Conservation (phyloP, 179 eudicot genomes). For the Vitellaria paradoxa region DNA sequence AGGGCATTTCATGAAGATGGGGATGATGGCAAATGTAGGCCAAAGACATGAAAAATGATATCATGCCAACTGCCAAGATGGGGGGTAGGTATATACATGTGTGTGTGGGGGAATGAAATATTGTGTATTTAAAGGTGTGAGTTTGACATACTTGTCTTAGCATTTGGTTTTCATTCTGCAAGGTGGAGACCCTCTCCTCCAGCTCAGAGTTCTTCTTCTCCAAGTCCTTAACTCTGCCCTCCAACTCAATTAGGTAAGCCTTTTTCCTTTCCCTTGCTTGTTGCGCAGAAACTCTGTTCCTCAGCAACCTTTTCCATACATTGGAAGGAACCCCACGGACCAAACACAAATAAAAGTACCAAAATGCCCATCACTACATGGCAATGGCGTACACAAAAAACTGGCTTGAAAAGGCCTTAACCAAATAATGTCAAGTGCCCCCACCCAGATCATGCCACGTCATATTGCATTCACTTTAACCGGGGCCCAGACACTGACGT, state of each 20-base stretch:
- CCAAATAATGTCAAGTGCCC: not conserved
- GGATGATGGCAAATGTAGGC: no score
- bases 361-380: no score
- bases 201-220: constrained; percentile 31
- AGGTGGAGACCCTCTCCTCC: constrained; percentile 39
- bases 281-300: constrained; percentile 55
- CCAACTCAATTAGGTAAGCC: constrained; percentile 42
- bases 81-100: no score
- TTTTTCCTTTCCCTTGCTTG: constrained; percentile 53
- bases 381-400: no score
- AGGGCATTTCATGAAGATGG: no score
- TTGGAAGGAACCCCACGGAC: no score
- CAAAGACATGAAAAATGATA: no score
- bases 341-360: no score
- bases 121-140: no score
- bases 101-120: no score
- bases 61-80: no score
- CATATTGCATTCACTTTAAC: not conserved
- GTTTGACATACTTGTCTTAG: constrained; percentile 36
- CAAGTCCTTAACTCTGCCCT: constrained; percentile 36
- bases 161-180: constrained; percentile 43
- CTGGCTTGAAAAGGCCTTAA: no score
- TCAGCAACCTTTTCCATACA: constrained; percentile 24
- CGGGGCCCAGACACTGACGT: constrained; percentile 13
- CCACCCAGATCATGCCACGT: constrained; percentile 15